Conservation (phyloP, 2,329 filamentous ascomycete species). For the Knufia fluminis region DNA sequence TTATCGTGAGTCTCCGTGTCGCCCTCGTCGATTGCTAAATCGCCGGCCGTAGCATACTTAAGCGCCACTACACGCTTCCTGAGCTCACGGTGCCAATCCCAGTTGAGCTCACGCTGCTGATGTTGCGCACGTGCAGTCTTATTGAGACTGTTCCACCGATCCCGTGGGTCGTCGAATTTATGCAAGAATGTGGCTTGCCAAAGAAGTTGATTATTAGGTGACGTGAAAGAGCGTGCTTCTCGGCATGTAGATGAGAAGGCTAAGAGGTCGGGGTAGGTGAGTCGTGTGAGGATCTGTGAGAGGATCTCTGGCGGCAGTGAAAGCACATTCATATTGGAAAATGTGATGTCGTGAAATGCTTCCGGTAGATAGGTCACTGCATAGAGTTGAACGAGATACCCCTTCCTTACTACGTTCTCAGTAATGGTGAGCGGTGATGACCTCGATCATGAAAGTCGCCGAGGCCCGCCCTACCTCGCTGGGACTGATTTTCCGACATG, state of each 20-base stretch:
- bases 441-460: no score
- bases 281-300: constrained; percentile 15
- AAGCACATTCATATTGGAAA: constrained; percentile 10
- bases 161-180: constrained; percentile 20
- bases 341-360: not conserved
- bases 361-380: not conserved
- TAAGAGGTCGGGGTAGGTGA: constrained; percentile 12
- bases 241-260: constrained; percentile 16
- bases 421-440: no score
- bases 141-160: constrained; percentile 16
- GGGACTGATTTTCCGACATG: no score
- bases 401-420: no score
- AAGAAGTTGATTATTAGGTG: constrained; percentile 17
- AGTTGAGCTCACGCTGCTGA: constrained; percentile 3
- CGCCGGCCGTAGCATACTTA: not conserved
- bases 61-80: constrained; percentile 12
- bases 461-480: no score
- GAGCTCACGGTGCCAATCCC: constrained; percentile 20
- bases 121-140: not conserved
- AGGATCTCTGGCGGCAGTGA: constrained; percentile 20
- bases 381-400: not conserved
- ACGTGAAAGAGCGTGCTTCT: constrained; percentile 12
- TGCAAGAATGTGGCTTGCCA: constrained; percentile 20
- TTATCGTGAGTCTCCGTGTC: not conserved
- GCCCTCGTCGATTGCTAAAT: not conserved